phyloP scores from a whole-genome alignment of 108 stramenopile genomes.

The Poteriospumella lacustris region DNA sequence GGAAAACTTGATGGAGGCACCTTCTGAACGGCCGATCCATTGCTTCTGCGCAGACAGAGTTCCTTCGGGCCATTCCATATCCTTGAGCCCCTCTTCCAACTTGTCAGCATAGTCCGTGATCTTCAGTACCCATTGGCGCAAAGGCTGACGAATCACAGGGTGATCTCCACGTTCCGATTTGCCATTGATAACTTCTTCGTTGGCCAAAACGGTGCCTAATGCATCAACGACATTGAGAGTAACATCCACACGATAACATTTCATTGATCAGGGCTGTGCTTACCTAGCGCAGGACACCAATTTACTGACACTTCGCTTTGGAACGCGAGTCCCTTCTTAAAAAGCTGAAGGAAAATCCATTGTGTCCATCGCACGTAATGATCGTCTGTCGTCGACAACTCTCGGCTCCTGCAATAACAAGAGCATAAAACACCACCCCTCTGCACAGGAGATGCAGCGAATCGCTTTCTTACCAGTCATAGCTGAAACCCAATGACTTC shows the following conservation, averaged over 20 bases:
- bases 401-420: conserved; percentile 55
- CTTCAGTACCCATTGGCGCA: conserved; percentile 93
- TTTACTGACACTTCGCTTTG: conserved; percentile 83
- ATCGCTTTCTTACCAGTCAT: conserved; percentile 76
- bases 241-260: no score
- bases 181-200: conserved; percentile 97
- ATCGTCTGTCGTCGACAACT: conserved; percentile 86
- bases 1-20: conserved; percentile 71
- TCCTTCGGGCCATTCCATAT: conserved; percentile 86
- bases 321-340: conserved; percentile 74
- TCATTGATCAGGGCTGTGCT: no score
- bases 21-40: conserved; percentile 78
- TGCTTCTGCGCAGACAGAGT: conserved; percentile 83
- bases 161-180: conserved; percentile 84
- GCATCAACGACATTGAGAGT: no score
- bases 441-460: background rate
- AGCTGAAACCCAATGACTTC: conserved; percentile 86
- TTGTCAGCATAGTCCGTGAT: conserved; percentile 94
- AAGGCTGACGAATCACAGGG: conserved; percentile 75
- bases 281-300: conserved; percentile 96
- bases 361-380: conserved; percentile 97
- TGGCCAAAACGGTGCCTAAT: conserved; percentile 89
- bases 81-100: conserved; percentile 76
- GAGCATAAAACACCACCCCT: background rate
- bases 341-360: conserved; percentile 91